Conservation (phyloP, 1,139 yeast genomes). For the Suhomyces choctaworum region DNA sequence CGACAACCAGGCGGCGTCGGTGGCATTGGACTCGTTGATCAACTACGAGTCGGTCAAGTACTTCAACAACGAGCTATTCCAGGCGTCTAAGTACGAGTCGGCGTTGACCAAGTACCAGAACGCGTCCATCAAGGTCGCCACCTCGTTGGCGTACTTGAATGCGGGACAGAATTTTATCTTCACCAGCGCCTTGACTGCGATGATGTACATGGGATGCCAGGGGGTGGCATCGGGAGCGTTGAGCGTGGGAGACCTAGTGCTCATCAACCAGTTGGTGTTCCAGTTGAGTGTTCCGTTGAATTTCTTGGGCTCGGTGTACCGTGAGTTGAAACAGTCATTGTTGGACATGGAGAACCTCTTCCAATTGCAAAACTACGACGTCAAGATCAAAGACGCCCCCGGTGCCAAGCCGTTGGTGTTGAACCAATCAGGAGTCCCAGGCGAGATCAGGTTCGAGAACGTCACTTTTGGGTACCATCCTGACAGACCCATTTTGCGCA, state of each 20-base stretch:
- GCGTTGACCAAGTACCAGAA: slow-evolving; percentile 76
- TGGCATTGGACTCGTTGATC: slow-evolving; percentile 90
- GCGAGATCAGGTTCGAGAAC: slow-evolving; percentile 85
- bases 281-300: slow-evolving; percentile 93
- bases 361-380: slow-evolving; percentile 73
- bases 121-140: slow-evolving; percentile 85
- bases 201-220: slow-evolving; percentile 99
- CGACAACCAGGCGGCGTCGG: slow-evolving; percentile 91
- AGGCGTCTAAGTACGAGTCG: slow-evolving; percentile 75
- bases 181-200: slow-evolving; percentile 86
- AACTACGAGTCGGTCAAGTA: slow-evolving; percentile 94
- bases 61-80: slow-evolving; percentile 84
- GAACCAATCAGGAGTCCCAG: slow-evolving; percentile 40
- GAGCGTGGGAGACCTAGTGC: slow-evolving; percentile 94
- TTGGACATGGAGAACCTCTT: slow-evolving; percentile 92
- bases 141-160: slow-evolving; percentile 85
- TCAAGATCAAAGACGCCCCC: slow-evolving; percentile 61
- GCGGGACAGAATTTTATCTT: slow-evolving; percentile 92
- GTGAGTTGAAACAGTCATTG: slow-evolving; percentile 89
- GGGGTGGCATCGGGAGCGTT: slow-evolving; percentile 82
- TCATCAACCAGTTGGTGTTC: slow-evolving; percentile 92
- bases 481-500: slow-evolving; percentile 78
- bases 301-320: slow-evolving; percentile 90
- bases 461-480: slow-evolving; percentile 92
- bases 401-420: slow-evolving; percentile 61